Conservation (phyloP, 2,329 filamentous ascomycete species). For the Aspergillus neotritici region DNA sequence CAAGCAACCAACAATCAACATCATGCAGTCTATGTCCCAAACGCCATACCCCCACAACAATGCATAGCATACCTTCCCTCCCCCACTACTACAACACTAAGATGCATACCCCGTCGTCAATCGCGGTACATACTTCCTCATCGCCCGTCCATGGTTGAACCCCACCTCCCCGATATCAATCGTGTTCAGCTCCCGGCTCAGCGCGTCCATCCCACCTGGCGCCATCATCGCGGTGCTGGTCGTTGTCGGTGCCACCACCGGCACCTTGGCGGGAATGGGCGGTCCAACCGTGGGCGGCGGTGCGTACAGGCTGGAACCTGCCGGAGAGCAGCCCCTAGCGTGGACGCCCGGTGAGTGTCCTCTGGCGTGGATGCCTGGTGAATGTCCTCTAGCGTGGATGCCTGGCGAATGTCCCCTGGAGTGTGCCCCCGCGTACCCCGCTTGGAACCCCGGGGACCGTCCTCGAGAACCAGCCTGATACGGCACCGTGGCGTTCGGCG, state of each 20-base stretch:
- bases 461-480: constrained; percentile 17
- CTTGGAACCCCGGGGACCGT: constrained; percentile 27
- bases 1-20: too few relatives aligned
- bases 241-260: constrained; percentile 28
- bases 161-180: constrained; percentile 44
- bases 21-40: too few relatives aligned
- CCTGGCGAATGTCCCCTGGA: too few relatives aligned
- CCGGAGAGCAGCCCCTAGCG: constrained; percentile 17
- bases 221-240: constrained; percentile 25
- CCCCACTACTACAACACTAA: constrained; percentile 12
- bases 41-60: background rate
- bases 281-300: constrained; percentile 24
- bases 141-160: constrained; percentile 24
- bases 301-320: constrained; percentile 25
- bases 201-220: constrained; percentile 40
- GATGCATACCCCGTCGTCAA: constrained; percentile 26
- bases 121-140: constrained; percentile 29
- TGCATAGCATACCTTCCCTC: constrained; percentile 16
- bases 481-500: constrained; percentile 20
- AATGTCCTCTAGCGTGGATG: too few relatives aligned
- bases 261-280: constrained; percentile 41
- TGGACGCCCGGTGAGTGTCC: too few relatives aligned
- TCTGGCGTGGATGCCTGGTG: too few relatives aligned
- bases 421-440: too few relatives aligned
- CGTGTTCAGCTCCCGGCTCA: constrained; percentile 53